Evolutionary conservation across 177 flowering plant genomes (phyloP), one percentile per base, ranked within the genome.

Genomic region (Vitis hybrid): DNA sequence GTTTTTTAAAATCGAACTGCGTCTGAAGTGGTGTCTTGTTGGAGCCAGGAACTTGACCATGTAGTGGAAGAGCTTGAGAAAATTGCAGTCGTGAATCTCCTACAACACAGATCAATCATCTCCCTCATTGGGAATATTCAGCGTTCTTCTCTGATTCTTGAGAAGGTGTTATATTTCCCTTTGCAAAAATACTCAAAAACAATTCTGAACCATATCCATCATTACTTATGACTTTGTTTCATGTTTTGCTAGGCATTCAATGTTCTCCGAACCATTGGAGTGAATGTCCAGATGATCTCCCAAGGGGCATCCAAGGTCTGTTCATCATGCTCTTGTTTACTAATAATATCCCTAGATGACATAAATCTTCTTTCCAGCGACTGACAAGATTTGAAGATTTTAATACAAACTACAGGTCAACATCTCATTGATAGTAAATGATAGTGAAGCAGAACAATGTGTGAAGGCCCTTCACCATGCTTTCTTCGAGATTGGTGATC

Each of bases 261-360:
- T 70, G 97, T 93, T 65, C 83, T 91, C 26, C 88, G 86, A 49
- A 76, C 78, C 10, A 85, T 77, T 72, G 89, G 90, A 60, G 90
- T 90, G 58, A 95, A 91, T 78, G 99, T 95, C 58, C 99, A 95
- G 77, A 95, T 95, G 99, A 95, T 95, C 74, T 95, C 99, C 33
- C 99, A 93, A 81, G 99, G 99, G 49, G 99, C 99, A 70, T 95
- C 99, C 0, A 95, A 95, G 96, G 98, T 90, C 45, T 68, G 55
- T 65, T 58, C 26, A 5, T 10, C 15, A 48, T 33, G 7, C 26
- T 3, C 51, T 52, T 53, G 56, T 56, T 13, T 63, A 18, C 60
- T 45, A 39, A 39, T 39, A 39, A 4, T 39, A 39, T 39, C 45
- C 45, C 1, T 39, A 39, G 8, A 39, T 39, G 45, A 39, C 45